Conservation (phyloP, 805 yeast genomes). For the Wickerhamomyces strasburgensis region DNA sequence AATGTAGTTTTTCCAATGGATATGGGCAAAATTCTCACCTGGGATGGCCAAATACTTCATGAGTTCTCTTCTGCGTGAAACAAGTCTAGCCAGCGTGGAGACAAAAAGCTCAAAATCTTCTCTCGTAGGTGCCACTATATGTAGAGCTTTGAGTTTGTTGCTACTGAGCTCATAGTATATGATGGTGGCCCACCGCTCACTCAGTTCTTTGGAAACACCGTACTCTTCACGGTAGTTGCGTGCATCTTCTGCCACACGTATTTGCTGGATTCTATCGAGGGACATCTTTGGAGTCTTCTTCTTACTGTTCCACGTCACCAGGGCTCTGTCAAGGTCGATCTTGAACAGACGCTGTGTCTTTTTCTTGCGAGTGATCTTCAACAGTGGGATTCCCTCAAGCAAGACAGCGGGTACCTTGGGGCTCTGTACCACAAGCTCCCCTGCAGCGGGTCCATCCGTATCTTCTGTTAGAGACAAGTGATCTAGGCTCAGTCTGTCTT, state of each 20-base stretch:
- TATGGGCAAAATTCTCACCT: conserved; percentile 54
- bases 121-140: conserved; percentile 58
- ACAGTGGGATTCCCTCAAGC: conserved; percentile 53
- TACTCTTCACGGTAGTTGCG: conserved; percentile 82
- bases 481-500: conserved; percentile 3
- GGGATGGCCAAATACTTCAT: conserved; percentile 61
- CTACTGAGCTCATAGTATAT: conserved; percentile 59
- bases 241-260: conserved; percentile 66
- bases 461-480: conserved; percentile 7
- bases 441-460: neutral
- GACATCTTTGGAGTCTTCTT: conserved; percentile 28
- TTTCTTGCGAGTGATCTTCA: conserved; percentile 69
- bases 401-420: conserved; percentile 43
- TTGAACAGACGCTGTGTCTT: conserved; percentile 52
- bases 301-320: conserved; percentile 53
- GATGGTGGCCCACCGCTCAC: conserved; percentile 73
- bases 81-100: conserved; percentile 49
- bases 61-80: conserved; percentile 52
- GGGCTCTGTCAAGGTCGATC: conserved; percentile 51
- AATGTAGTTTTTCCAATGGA: conserved; percentile 57
- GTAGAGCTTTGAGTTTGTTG: conserved; percentile 70
- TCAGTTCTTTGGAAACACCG: conserved; percentile 60
- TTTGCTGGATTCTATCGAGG: conserved; percentile 60
- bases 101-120: conserved; percentile 51
- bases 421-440: conserved; percentile 19